Conservation (phyloP, 1,284 basidiomycete genomes). For the Pyrrhoderma noxium region DNA sequence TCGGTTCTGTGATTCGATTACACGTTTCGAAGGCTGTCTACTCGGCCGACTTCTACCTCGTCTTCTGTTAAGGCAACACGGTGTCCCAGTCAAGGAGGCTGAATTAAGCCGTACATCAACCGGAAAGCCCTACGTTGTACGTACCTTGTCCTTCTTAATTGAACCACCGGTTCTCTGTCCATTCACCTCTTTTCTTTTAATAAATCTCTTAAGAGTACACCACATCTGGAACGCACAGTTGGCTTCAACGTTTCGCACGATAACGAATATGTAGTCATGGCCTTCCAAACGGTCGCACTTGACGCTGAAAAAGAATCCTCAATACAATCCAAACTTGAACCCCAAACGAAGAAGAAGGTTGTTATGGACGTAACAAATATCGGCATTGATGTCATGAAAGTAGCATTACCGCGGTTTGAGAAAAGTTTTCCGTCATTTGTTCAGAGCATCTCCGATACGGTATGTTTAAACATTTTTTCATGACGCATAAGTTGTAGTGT, state of each 20-base stretch:
- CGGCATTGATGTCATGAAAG: slow-evolving; percentile 76
- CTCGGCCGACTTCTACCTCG: slow-evolving; percentile 66
- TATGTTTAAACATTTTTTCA: slow-evolving; percentile 26
- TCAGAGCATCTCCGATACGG: slow-evolving; percentile 59
- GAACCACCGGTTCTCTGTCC: not conserved
- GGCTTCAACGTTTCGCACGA: slow-evolving; percentile 80
- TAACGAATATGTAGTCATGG: slow-evolving; percentile 62
- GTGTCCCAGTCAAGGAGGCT: slow-evolving; percentile 40
- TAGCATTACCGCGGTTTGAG: slow-evolving; percentile 50
- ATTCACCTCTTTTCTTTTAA: not conserved
- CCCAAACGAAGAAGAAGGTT: not conserved
- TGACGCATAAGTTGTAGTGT: not conserved
- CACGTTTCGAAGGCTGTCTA: slow-evolving; percentile 46
- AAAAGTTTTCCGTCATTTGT: slow-evolving; percentile 50
- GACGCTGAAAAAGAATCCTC: not conserved
- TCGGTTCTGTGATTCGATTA: not conserved
- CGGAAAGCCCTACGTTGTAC: slow-evolving; percentile 69
- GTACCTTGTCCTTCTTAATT: slow-evolving; percentile 23
- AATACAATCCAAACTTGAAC: not conserved
- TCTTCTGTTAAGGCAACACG: slow-evolving; percentile 49
- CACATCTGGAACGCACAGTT: slow-evolving; percentile 41
- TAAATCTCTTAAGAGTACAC: slow-evolving; percentile 32
- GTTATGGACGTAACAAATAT: slow-evolving; percentile 26
- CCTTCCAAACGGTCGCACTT: slow-evolving; percentile 34
- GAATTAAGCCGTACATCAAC: slow-evolving; percentile 47